Evolutionary conservation across 2,329 filamentous ascomycete genomes (phyloP), one percentile per base, ranked within the genome.

Genomic region (Fragosphaeria purpurea): DNA sequence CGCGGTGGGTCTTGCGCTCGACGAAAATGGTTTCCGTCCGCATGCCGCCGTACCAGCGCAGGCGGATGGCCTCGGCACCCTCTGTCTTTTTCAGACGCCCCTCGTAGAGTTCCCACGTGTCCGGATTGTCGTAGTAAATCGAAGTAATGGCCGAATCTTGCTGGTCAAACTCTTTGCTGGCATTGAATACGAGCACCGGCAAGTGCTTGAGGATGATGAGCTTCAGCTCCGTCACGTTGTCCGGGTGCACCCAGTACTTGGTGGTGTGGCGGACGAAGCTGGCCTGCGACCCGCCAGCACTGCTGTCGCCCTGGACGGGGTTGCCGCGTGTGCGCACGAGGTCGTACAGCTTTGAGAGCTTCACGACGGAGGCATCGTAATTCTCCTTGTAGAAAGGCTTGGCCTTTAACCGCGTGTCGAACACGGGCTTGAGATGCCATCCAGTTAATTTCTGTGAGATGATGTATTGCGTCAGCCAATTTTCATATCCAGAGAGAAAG

Each of bases 311-410:
- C 69, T 88, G 90, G 61, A 88, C 82, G 0, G 93, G 93, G 64
- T 94, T 91, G 52, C 93, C 93, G 58, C 91, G 80, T 3, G 91
- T 98, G 50, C 93, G 83, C 12, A 97, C 93, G 41, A 94, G 76
- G 66, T 98, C 91, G 72, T 96, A 98, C 50, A 97, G 80, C 67
- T 85, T 91, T 30, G 93, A 98, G 35, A 98, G 80, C 69, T 94
- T 89, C 55, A 97, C 85, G 38, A 98, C 87, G 54, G 95, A 94
- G 34, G 85, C 86, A 70, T 98, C 93, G 69, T 97, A 97, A 69
- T 98, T 96, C 65, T 97, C 91, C 67, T 95, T 94, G 77, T 95
- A 98, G 70, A 98, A 98, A 0, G 93, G 91, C 67, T 95, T 96
- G 44, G 89, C 88, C 70, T 94, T 95, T 63, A 98, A 80, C 52